Conservation (phyloP, 139 green algal species). For the Raphidocelis subcapitata region DNA sequence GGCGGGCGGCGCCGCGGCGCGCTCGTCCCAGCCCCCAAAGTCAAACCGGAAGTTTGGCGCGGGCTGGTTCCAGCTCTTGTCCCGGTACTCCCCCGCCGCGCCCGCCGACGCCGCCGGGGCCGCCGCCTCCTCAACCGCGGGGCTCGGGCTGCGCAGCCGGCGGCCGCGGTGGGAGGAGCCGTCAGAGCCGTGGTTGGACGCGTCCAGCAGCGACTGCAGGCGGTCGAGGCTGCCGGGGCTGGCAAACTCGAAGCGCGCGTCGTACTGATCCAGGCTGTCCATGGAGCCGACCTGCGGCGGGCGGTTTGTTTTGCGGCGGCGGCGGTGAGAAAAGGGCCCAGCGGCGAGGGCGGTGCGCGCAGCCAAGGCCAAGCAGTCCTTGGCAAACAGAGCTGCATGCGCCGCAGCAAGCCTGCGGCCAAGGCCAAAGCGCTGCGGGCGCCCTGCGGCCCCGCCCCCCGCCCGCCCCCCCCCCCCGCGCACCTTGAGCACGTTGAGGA, state of each 20-base stretch:
- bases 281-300: constrained; percentile 29
- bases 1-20: neutral
- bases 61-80: constrained; percentile 29
- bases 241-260: constrained; percentile 36
- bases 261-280: constrained; percentile 50
- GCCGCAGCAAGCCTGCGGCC: too few relatives aligned
- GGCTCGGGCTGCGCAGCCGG: neutral
- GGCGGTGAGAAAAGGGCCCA: too few relatives aligned
- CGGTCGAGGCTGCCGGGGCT: constrained; percentile 34
- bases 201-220: constrained; percentile 29
- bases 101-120: neutral
- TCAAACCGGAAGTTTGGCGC: constrained; percentile 33
- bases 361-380: too few relatives aligned
- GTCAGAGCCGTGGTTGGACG: constrained; percentile 12
- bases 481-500: constrained; percentile 30
- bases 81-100: constrained; percentile 7
- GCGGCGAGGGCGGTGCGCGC: too few relatives aligned
- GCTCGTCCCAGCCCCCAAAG: constrained; percentile 9
- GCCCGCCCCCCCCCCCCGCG: too few relatives aligned
- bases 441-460: too few relatives aligned
- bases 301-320: too few relatives aligned
- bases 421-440: too few relatives aligned
- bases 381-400: too few relatives aligned
- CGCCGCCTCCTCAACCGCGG: neutral
- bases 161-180: constrained; percentile 2